Percentiles rank a stretch among this genome's conserved stretches.
Evolutionary conservation across 1,284 basidiomycete species (phyloP).

Genomic region (Ustilago tritici): DNA sequence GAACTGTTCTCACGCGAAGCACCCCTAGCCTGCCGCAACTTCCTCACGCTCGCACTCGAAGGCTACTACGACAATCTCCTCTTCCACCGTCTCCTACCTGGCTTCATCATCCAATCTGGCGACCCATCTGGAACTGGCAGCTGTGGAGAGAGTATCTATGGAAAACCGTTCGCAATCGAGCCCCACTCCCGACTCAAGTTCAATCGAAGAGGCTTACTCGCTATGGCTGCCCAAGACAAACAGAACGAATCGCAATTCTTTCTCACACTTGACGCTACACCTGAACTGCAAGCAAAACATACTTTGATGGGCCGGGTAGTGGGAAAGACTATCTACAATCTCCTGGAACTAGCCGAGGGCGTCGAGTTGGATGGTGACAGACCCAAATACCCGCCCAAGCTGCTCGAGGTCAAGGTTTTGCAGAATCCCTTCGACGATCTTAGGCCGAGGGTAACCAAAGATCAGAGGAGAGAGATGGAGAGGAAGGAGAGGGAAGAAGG

Average conservation of each 20-base stretch:
- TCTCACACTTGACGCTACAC: slow-evolving; percentile 63
- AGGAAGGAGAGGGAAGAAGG: slow-evolving; percentile 80
- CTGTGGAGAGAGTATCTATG: slow-evolving; percentile 75
- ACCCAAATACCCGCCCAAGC: slow-evolving; percentile 90
- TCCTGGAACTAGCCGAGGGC: slow-evolving; percentile 77
- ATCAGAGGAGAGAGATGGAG: slow-evolving; percentile 85
- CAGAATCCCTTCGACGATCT: slow-evolving; percentile 96
- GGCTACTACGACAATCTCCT: slow-evolving; percentile 96
- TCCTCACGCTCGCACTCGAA: slow-evolving; percentile 88
- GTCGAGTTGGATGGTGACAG: slow-evolving; percentile 83
- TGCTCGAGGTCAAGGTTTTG: slow-evolving; percentile 82
- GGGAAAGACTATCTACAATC: slow-evolving; percentile 70
- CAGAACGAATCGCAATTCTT: slow-evolving; percentile 71
- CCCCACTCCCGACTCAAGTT: slow-evolving; percentile 88
- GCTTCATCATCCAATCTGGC: slow-evolving; percentile 94
- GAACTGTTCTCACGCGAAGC: slow-evolving; percentile 97
- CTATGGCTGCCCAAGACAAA: slow-evolving; percentile 81
- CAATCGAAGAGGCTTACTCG: slow-evolving; percentile 86
- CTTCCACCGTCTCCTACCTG: slow-evolving; percentile 89
- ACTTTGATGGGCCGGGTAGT: slow-evolving; percentile 64
- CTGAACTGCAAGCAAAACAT: slow-evolving; percentile 66
- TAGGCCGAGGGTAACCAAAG: slow-evolving; percentile 93
- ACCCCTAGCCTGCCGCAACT: slow-evolving; percentile 92
- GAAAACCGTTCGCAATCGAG: slow-evolving; percentile 91
- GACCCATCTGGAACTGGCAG: slow-evolving; percentile 90